Evolutionary conservation across 2,329 filamentous ascomycete species (phyloP), one percentile per base, ranked within the genome.

Genomic region (Aureobasidium zeae): DNA sequence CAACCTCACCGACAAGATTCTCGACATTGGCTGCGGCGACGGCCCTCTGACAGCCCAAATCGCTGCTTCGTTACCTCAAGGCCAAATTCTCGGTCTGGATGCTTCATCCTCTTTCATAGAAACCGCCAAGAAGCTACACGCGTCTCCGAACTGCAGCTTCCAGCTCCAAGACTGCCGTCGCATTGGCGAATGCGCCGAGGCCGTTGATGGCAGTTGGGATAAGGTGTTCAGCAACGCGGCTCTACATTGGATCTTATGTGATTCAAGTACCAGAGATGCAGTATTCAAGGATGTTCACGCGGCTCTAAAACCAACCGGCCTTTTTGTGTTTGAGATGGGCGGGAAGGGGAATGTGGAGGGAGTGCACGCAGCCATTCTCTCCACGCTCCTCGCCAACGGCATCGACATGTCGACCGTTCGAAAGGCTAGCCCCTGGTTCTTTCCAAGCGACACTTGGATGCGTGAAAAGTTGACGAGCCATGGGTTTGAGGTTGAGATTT

Each of bases 281-380:
- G 74, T 81, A 58, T 78, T 84, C 53, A 51, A 54, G 6, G 72
- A 67, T 28, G 67, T 77, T 3, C 62, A 70, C 48, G 61, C 61
- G 7, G 64, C 71, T 1, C 67, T 85, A 2, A 67, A 64, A 24
- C 71, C 73, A 0, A 70, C 69, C 9, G 81, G 77, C 2, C 54
- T 53, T 0, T 78, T 85, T 47, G 71, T 73, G 8, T 83, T 85
- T 53, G 81, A 86, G 59, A 81, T 81, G 76, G 81, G 82, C 41
- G 81, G 80, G 0, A 70, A 78, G 37, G 82, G 81, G 15, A 84
- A 85, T 58, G 70, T 82, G 1, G 64, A 68, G 1, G 81, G 84
- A 59, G 71, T 81, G 51, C 69, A 74, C 20, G 66, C 73, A 0
- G 75, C 76, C 2, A 62, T 83, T 6, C 61, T 79, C 3, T 64